Percentiles rank a stretch among this genome's conserved stretches.
These are phyloP conservation scores for Aspergillus awamori DNA, from an alignment of 2,329 filamentous ascomycete genomes.

Conservation along the genomic window DNA sequence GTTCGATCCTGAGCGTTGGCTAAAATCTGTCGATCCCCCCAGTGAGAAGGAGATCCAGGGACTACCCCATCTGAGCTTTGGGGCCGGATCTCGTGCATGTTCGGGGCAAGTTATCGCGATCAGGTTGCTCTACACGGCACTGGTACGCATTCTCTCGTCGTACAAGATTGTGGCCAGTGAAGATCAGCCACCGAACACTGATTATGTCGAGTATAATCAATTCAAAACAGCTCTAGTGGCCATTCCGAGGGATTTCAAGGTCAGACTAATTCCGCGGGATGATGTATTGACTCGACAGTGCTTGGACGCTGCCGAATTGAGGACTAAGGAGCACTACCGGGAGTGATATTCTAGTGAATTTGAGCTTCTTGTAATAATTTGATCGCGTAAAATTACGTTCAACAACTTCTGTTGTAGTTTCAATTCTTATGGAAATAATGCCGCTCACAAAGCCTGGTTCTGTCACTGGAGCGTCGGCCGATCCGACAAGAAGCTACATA, in stretches of 20 bases:
- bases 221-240: slow-evolving; percentile 63
- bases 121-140: slow-evolving; percentile 58
- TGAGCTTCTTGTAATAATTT: no score
- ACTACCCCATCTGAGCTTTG: slow-evolving; percentile 60
- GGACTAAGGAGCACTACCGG: slow-evolving; percentile 55
- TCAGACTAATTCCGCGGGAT: slow-evolving; percentile 59
- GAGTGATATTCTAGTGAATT: slow-evolving; percentile 24
- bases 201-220: slow-evolving; percentile 65
- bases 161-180: slow-evolving; percentile 57
- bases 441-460: neutral
- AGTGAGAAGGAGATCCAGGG: slow-evolving; percentile 51
- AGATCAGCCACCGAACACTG: slow-evolving; percentile 60
- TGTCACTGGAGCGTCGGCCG: slow-evolving; percentile 4
- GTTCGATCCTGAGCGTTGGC: slow-evolving; percentile 69
- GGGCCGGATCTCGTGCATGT: slow-evolving; percentile 62
- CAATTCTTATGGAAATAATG: no score
- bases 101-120: slow-evolving; percentile 61
- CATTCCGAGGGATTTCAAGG: slow-evolving; percentile 62
- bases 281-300: slow-evolving; percentile 42
- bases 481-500: slow-evolving; percentile 13
- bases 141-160: slow-evolving; percentile 56
- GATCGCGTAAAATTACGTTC: no score
- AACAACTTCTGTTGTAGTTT: no score
- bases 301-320: slow-evolving; percentile 45
- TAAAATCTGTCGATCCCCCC: slow-evolving; percentile 47